Percentiles rank a stretch among this genome's conserved stretches.
These are phyloP conservation scores for Mycosphaerella sp. DNA, from an alignment of 2,329 filamentous ascomycete genomes.

Conservation along the genomic window DNA sequence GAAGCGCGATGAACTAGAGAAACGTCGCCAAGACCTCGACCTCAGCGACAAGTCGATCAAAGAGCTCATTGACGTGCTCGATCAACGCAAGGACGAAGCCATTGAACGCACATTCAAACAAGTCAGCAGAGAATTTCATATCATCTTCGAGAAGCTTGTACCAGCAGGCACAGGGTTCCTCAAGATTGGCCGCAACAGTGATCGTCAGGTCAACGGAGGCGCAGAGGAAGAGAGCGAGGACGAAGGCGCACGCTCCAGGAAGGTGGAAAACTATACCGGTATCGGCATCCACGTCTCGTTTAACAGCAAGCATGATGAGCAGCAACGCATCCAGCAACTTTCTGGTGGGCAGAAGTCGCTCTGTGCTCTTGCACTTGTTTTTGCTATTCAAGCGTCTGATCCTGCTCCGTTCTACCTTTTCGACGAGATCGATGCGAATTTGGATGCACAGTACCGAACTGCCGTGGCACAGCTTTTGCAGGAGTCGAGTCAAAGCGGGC, in stretches of 20 bases:
- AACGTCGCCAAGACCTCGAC: constrained; percentile 80
- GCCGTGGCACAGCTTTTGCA: constrained; percentile 86
- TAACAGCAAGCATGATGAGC: constrained; percentile 97
- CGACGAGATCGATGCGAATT: constrained; percentile 96
- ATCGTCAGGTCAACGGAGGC: constrained; percentile 51
- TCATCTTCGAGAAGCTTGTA: constrained; percentile 90
- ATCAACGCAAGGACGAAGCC: constrained; percentile 93
- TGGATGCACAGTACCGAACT: constrained; percentile 95
- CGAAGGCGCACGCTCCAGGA: constrained; percentile 39
- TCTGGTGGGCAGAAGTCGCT: constrained; percentile 94
- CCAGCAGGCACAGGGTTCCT: constrained; percentile 86
- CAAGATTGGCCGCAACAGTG: constrained; percentile 85
- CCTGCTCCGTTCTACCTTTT: constrained; percentile 98
- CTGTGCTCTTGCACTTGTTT: constrained; percentile 94
- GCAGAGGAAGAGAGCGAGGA: constrained; percentile 52
- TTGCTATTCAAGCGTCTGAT: constrained; percentile 97
- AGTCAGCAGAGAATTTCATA: constrained; percentile 85
- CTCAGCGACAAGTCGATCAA: constrained; percentile 81
- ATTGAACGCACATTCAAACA: constrained; percentile 99
- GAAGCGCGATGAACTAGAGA: constrained; percentile 78
- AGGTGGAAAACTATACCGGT: constrained; percentile 90
- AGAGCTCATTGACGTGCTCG: constrained; percentile 83
- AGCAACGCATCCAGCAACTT: constrained; percentile 95
- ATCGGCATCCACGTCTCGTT: constrained; percentile 97
- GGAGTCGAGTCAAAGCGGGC: constrained; percentile 47